Evolutionary conservation across 768 basidiomycete genomes (phyloP).

Genomic region (Boletus insuetus): DNA sequence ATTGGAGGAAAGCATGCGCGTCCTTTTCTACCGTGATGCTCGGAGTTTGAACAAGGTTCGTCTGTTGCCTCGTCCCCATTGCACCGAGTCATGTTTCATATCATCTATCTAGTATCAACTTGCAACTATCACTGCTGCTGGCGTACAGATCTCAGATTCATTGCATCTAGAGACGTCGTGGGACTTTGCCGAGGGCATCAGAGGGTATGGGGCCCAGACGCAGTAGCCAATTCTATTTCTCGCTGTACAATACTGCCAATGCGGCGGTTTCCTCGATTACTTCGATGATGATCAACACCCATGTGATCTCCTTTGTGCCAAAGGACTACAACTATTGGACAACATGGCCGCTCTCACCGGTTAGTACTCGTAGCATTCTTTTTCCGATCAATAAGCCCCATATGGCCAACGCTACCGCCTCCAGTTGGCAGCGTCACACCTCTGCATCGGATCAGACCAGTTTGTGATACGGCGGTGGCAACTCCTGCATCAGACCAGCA

Average conservation of each 20-base stretch:
- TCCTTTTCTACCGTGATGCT: constrained; percentile 95
- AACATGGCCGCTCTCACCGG: neutral
- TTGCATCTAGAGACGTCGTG: constrained; percentile 75
- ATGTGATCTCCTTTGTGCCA: neutral
- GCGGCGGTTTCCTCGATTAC: neutral
- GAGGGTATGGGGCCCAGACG: constrained; percentile 90
- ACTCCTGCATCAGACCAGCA: constrained; percentile 17
- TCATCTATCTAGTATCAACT: constrained; percentile 80
- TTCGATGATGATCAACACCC: neutral
- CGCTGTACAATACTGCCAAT: constrained; percentile 10
- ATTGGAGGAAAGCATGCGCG: constrained; percentile 83
- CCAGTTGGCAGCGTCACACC: neutral
- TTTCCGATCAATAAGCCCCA: neutral
- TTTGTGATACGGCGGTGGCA: constrained; percentile 28
- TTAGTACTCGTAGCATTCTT: neutral
- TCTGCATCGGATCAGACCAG: neutral
- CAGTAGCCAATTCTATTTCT: constrained; percentile 45
- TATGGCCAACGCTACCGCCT: neutral
- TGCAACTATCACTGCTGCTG: constrained; percentile 77
- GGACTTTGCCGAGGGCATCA: constrained; percentile 89
- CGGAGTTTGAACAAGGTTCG: constrained; percentile 91
- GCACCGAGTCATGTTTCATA: neutral
- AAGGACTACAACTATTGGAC: neutral
- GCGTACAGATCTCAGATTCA: constrained; percentile 78
- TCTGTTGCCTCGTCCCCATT: neutral